These are phyloP conservation scores for Russula foetens DNA, from an alignment of 768 basidiomycete genomes.

Conservation along the genomic window DNA sequence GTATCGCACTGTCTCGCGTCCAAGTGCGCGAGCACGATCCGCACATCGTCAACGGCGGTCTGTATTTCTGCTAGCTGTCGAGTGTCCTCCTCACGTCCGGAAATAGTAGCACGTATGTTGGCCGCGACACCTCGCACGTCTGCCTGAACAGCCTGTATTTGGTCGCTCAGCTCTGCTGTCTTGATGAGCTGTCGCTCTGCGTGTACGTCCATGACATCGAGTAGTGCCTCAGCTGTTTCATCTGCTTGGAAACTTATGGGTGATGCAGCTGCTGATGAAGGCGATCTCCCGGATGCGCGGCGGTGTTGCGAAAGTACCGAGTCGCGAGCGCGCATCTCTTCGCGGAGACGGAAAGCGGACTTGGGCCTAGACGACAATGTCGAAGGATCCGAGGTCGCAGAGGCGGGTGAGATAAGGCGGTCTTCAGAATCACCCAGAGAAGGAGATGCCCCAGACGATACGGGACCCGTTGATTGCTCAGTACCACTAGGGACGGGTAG, in stretches of 20 bases:
- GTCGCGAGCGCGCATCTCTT: slow-evolving; percentile 15
- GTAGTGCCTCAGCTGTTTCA: slow-evolving; percentile 2
- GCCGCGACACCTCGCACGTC: slow-evolving; percentile 8
- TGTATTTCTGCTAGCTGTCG: slow-evolving; percentile 18
- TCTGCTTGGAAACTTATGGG: not conserved
- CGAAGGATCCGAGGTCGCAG: slow-evolving; percentile 3
- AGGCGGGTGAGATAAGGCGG: slow-evolving; percentile 14
- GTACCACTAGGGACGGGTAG: no score
- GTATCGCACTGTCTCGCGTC: not conserved
- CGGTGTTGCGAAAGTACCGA: not conserved
- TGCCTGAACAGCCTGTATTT: slow-evolving; percentile 7
- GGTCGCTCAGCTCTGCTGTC: slow-evolving; percentile 7
- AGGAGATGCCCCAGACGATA: not conserved
- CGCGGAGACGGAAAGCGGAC: slow-evolving; percentile 19
- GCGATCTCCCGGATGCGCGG: not conserved
- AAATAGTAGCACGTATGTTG: slow-evolving; percentile 7
- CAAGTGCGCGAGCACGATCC: not conserved
- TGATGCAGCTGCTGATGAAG: slow-evolving; percentile 5
- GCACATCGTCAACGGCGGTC: slow-evolving; percentile 5
- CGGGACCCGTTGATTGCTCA: not conserved
- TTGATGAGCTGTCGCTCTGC: slow-evolving; percentile 19
- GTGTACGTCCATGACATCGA: slow-evolving; percentile 17
- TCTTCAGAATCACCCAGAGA: not conserved
- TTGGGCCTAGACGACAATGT: slow-evolving; percentile 7
- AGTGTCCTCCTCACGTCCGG: slow-evolving; percentile 11